These are phyloP conservation scores for Porodaedalea pini DNA, from an alignment of 1,284 basidiomycete genomes.

Conservation along the genomic window DNA sequence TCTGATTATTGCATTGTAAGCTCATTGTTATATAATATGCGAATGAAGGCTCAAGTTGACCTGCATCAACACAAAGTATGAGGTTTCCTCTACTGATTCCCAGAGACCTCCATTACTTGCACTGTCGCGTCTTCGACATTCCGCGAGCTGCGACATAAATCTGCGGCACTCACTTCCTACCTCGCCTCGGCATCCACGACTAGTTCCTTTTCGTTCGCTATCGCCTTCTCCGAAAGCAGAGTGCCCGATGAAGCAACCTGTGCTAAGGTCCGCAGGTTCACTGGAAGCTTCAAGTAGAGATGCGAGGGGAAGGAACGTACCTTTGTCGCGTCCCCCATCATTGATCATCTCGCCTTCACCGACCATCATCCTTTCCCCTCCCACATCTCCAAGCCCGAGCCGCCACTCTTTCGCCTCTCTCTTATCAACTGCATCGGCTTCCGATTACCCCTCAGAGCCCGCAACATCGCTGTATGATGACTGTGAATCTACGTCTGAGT, in stretches of 20 bases:
- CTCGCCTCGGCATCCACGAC: slow-evolving; percentile 2
- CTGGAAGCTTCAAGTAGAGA: neutral
- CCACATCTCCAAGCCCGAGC: neutral
- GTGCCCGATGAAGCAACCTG: neutral
- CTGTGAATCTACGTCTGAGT: slow-evolving; percentile 1
- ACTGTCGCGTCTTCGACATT: neutral
- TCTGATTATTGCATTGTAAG: slow-evolving; percentile 2
- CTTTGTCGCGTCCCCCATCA: neutral
- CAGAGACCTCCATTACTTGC: neutral
- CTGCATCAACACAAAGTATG: neutral
- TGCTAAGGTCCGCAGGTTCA: neutral
- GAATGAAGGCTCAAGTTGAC: neutral
- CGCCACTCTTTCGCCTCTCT: slow-evolving; percentile 5
- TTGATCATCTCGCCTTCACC: neutral
- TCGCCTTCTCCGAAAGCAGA: neutral
- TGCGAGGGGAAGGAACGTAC: neutral
- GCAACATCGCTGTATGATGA: slow-evolving; percentile 8
- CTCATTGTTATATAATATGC: neutral
- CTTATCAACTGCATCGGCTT: slow-evolving; percentile 1
- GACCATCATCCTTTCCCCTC: slow-evolving; percentile 16
- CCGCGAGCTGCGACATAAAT: slow-evolving; percentile 2
- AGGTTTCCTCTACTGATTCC: neutral
- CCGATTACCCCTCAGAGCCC: slow-evolving; percentile 8
- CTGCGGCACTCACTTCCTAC: slow-evolving; percentile 10
- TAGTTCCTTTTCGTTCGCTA: neutral